Base-by-base conservation (phyloP, 1,139 yeast genomes). In the Pneumocystis sp. region DNA sequence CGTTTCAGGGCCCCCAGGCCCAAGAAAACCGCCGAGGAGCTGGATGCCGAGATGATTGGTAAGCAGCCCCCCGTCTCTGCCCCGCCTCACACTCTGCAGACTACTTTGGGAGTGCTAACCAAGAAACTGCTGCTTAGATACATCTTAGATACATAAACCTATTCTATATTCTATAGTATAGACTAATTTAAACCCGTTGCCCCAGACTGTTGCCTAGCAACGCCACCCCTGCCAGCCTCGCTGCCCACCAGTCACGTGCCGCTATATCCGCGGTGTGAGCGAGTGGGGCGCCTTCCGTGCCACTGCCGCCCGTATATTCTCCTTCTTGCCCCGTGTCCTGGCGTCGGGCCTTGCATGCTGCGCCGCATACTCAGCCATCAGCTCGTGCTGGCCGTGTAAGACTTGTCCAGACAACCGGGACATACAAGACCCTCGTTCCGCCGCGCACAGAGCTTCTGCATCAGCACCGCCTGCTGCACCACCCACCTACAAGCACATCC, bases 11-110 rank as follows among this genome's bases (percentile, higher is more conserved):
- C 61, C 57, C 61, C 67, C 42, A 67, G 71, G 50, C 69, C 82
- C 69, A 85, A 85, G 81, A 88, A 87, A 79, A 83, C 93, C 63
- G 83, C 91, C 68, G 97, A 89, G 75, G 88, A 89, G 76, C 83
- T 91, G 73, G 98, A 93, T 76, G 90, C 87, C 75, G 95, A 87
- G 77, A 87, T 89, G 93, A 85, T 89, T 69, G 95, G 85, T 72
- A 86, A 86, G 5, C 1, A 1, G 6, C 3, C 12, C 10, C 21
- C 3, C 3, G 21, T 21, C 12, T 21, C 2, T 10, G 7, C 21
- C n/a, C 21, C 21, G 7, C 12, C 34, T 50, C 21, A 50, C 15
- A 1, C 34, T 2, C 3, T 50, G 7, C 21, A 50, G 57, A 50
- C 21, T 50, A 50, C 25, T 50, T 50, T 50, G 57, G 57, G 3